These are phyloP conservation scores for Perilla frutescens DNA, from an alignment of 257 asterid species.

Conservation along the genomic window DNA sequence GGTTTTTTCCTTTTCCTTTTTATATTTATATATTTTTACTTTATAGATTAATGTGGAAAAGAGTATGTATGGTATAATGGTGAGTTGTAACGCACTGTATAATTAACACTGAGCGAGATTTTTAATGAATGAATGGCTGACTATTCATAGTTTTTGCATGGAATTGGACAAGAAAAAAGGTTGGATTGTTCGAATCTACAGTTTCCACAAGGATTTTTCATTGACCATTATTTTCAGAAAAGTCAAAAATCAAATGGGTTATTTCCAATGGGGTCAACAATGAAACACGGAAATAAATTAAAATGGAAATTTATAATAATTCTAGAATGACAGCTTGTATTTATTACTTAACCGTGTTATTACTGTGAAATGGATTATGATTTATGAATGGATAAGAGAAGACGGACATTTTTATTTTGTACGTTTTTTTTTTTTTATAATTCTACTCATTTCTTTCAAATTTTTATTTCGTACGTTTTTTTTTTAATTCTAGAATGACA, in stretches of 20 bases:
- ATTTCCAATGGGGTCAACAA: constrained; percentile 45
- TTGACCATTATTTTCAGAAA: constrained; percentile 32
- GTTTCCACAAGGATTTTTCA: constrained; percentile 34
- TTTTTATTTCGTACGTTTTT: too few relatives aligned
- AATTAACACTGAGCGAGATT: constrained; percentile 40
- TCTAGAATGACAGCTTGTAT: constrained; percentile 37
- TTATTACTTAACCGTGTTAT: constrained; percentile 35
- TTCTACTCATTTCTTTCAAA: too few relatives aligned
- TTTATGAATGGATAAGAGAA: neutral
- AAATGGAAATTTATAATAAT: constrained; percentile 10
- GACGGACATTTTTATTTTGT: neutral
- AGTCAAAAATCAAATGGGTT: constrained; percentile 33
- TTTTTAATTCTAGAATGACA: constrained; percentile 42
- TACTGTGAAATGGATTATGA: neutral
- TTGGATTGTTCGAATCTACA: constrained; percentile 42
- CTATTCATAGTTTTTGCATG: constrained; percentile 52
- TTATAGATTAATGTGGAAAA: constrained; percentile 22
- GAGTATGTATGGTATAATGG: constrained; percentile 40
- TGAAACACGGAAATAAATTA: neutral
- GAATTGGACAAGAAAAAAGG: constrained; percentile 41
- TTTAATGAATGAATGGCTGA: constrained; percentile 49
- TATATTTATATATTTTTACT: neutral
- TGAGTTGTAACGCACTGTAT: constrained; percentile 63
- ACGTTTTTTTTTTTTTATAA: too few relatives aligned
- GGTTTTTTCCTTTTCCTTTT: constrained; percentile 41